phyloP scores from a whole-genome alignment of 2,329 filamentous ascomycete genomes.

The Monosporascus sp. region DNA sequence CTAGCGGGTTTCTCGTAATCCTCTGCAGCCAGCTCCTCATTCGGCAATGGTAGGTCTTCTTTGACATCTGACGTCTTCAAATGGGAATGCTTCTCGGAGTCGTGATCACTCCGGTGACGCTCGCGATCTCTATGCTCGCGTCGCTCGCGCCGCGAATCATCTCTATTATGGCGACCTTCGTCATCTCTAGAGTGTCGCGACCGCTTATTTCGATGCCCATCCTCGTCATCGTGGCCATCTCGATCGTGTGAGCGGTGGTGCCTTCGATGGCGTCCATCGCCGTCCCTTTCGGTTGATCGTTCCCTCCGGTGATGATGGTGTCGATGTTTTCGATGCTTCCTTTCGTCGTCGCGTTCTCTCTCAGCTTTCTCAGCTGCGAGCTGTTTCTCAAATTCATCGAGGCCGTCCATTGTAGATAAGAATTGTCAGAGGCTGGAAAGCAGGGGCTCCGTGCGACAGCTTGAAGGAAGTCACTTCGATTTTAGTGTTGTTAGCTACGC shows the following conservation, averaged over 20 bases:
- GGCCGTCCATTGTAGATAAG: slow-evolving; percentile 41
- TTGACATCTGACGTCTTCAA: slow-evolving; percentile 42
- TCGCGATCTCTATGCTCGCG: slow-evolving; percentile 21
- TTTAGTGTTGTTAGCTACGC: no score
- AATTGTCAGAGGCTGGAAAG: not conserved
- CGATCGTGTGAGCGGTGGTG: slow-evolving; percentile 30
- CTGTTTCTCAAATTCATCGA: slow-evolving; percentile 71
- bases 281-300: slow-evolving; percentile 37
- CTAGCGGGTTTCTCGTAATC: slow-evolving; percentile 20
- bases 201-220: slow-evolving; percentile 58
- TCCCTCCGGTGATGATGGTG: slow-evolving; percentile 43
- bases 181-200: slow-evolving; percentile 52
- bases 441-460: no score
- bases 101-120: slow-evolving; percentile 14
- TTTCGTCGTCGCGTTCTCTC: slow-evolving; percentile 43
- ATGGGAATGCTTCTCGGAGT: slow-evolving; percentile 29
- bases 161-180: slow-evolving; percentile 36
- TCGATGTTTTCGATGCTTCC: slow-evolving; percentile 36
- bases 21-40: slow-evolving; percentile 39
- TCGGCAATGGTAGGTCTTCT: slow-evolving; percentile 44
- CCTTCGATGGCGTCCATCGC: slow-evolving; percentile 27
- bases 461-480: no score
- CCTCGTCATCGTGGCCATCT: slow-evolving; percentile 41
- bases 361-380: slow-evolving; percentile 60
- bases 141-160: slow-evolving; percentile 18